Conservation (phyloP, 495 filamentous ascomycete genomes). For the Venustampulla echinocandica region DNA sequence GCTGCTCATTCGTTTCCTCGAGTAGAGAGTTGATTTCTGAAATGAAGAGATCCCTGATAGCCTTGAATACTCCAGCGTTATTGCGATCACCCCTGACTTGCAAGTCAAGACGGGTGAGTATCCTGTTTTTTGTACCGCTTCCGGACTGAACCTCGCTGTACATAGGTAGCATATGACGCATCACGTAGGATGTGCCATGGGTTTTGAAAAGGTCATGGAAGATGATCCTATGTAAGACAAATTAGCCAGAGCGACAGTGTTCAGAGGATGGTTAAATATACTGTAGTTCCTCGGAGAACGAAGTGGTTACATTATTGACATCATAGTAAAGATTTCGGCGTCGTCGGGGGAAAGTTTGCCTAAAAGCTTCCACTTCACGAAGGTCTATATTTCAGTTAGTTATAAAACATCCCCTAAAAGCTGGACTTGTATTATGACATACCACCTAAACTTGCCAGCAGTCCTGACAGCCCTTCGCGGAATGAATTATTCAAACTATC, state of each 20-base stretch:
- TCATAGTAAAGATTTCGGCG: slow-evolving; percentile 2
- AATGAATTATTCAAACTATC: background rate
- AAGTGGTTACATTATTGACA: background rate
- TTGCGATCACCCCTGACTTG: slow-evolving; percentile 5
- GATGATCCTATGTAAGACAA: slow-evolving; percentile 1
- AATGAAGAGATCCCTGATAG: slow-evolving; percentile 5
- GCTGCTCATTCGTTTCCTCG: background rate
- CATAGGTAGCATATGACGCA: slow-evolving; percentile 3
- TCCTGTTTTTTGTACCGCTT: background rate
- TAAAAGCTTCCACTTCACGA: background rate
- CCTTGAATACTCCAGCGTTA: slow-evolving; percentile 4
- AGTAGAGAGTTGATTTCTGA: background rate
- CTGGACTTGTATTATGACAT: background rate
- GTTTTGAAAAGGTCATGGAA: slow-evolving; percentile 7
- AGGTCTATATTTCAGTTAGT: background rate
- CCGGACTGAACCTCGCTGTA: background rate
- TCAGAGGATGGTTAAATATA: background rate
- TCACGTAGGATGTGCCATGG: slow-evolving; percentile 5
- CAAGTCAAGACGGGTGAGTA: background rate
- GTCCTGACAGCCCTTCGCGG: background rate
- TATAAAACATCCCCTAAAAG: background rate
- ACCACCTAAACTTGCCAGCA: background rate
- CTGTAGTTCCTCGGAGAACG: slow-evolving; percentile 5
- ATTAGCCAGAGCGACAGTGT: background rate
- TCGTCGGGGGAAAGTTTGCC: slow-evolving; percentile 3